These are phyloP conservation scores for Talaromyces islandicus DNA, from an alignment of 2,329 filamentous ascomycete genomes.

Conservation along the genomic window DNA sequence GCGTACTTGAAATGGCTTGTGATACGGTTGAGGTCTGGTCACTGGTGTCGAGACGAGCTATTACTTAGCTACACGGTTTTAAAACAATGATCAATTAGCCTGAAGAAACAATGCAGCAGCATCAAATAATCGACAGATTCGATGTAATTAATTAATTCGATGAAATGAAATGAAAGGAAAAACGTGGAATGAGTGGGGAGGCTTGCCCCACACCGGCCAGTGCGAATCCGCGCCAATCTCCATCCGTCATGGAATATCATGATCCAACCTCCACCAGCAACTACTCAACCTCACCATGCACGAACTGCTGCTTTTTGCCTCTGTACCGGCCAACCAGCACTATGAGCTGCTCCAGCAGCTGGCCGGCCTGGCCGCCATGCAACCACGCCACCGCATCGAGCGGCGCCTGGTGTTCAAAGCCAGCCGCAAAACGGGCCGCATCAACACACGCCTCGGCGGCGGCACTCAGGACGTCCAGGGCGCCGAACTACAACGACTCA, in stretches of 20 bases:
- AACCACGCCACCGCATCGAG: slow-evolving; percentile 50
- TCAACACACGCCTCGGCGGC: slow-evolving; percentile 31
- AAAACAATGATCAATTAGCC: background rate
- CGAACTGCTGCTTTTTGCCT: slow-evolving; percentile 57
- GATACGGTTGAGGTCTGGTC: background rate
- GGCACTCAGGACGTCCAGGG: slow-evolving; percentile 41
- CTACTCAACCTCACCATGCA: slow-evolving; percentile 43
- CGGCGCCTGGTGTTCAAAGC: slow-evolving; percentile 56
- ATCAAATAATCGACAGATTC: background rate
- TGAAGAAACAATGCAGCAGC: background rate
- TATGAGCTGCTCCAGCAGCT: slow-evolving; percentile 57
- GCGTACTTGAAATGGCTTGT: background rate
- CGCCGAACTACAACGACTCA: slow-evolving; percentile 39
- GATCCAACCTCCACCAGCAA: background rate
- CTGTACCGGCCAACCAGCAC: slow-evolving; percentile 52
- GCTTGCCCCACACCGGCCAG: background rate
- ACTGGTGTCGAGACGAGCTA: background rate
- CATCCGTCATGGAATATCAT: background rate
- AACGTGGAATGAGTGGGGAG: background rate
- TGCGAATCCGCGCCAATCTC: background rate
- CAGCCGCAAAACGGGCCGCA: slow-evolving; percentile 39
- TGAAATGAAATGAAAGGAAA: background rate
- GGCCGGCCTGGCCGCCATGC: slow-evolving; percentile 56
- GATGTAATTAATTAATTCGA: too few relatives aligned
- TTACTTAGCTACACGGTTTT: background rate